A percentile compares a stretch with the other conserved stretches of the same genome.
phyloP scores from a whole-genome alignment of 2,329 filamentous ascomycete species.

The Talaromyces sp. region DNA sequence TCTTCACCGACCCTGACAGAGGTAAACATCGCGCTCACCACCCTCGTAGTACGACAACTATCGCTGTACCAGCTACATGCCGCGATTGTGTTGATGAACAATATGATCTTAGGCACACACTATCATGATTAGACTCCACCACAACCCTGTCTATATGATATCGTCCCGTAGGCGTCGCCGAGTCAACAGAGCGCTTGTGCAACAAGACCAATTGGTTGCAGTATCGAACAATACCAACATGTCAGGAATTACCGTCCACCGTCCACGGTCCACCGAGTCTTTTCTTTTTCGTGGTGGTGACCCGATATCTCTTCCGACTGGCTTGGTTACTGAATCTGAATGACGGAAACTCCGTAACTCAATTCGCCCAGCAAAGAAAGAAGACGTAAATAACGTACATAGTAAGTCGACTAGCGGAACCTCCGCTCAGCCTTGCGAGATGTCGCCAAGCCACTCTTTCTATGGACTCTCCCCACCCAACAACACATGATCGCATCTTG shows the following conservation, averaged over 20 bases:
- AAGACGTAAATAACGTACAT: background rate
- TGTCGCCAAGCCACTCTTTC: conserved; percentile 5
- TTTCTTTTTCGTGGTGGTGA: conserved; percentile 4
- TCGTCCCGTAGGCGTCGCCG: background rate
- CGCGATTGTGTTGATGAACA: no score
- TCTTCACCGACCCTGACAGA: conserved; percentile 8
- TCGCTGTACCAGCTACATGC: background rate
- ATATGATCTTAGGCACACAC: background rate
- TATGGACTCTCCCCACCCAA: background rate
- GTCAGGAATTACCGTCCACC: background rate
- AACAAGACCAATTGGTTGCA: conserved; percentile 1
- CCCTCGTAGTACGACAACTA: background rate
- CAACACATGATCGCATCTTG: conserved; percentile 4
- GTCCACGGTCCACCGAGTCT: no score
- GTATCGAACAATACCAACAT: background rate
- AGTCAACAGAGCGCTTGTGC: conserved; percentile 8
- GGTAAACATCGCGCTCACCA: background rate
- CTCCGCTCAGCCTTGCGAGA: conserved; percentile 7
- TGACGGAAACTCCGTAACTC: background rate
- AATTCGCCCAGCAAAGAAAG: background rate
- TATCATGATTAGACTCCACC: background rate
- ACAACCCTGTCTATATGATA: background rate
- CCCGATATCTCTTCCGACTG: conserved; percentile 7
- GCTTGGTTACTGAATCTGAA: background rate
- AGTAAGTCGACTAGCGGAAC: background rate